Evolutionary conservation across 2,329 filamentous ascomycete species (phyloP).

Genomic region (Bisporella sp.): DNA sequence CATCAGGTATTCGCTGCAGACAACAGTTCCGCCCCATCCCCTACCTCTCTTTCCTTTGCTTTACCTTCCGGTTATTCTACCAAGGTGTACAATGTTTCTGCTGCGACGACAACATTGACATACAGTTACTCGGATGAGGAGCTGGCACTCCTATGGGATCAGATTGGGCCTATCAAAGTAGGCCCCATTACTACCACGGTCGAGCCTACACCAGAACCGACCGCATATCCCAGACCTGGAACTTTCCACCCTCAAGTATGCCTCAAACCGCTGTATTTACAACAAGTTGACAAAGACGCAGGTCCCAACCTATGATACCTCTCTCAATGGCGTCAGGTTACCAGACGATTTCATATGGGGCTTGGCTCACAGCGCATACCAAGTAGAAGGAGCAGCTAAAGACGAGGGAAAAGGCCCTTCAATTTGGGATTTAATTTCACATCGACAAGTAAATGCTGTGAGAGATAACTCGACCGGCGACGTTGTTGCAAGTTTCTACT

Average conservation of each 20-base stretch:
- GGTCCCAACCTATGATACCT: not conserved
- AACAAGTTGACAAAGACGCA: not conserved
- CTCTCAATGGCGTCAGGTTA: not conserved
- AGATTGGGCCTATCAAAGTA: slow-evolving; percentile 34
- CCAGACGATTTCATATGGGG: slow-evolving; percentile 37
- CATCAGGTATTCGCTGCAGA: not conserved
- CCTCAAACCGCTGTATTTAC: not conserved
- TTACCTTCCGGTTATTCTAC: slow-evolving; percentile 13
- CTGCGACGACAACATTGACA: slow-evolving; percentile 34
- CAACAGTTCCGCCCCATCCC: not conserved
- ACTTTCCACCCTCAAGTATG: slow-evolving; percentile 35
- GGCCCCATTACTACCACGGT: slow-evolving; percentile 36
- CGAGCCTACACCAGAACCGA: slow-evolving; percentile 35
- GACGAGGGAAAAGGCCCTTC: slow-evolving; percentile 37
- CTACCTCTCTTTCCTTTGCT: slow-evolving; percentile 7
- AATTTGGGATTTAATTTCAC: slow-evolving; percentile 33
- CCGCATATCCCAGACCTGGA: slow-evolving; percentile 31
- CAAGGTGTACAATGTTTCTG: slow-evolving; percentile 32
- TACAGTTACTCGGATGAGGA: slow-evolving; percentile 41
- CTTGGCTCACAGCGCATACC: slow-evolving; percentile 39
- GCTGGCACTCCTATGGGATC: slow-evolving; percentile 37
- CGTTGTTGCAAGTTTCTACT: slow-evolving; percentile 44
- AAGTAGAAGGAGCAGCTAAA: slow-evolving; percentile 40
- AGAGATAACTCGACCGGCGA: slow-evolving; percentile 39
- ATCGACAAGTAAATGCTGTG: slow-evolving; percentile 12